Conservation (phyloP, 345 rosid genomes). For the Citropsis articulata region DNA sequence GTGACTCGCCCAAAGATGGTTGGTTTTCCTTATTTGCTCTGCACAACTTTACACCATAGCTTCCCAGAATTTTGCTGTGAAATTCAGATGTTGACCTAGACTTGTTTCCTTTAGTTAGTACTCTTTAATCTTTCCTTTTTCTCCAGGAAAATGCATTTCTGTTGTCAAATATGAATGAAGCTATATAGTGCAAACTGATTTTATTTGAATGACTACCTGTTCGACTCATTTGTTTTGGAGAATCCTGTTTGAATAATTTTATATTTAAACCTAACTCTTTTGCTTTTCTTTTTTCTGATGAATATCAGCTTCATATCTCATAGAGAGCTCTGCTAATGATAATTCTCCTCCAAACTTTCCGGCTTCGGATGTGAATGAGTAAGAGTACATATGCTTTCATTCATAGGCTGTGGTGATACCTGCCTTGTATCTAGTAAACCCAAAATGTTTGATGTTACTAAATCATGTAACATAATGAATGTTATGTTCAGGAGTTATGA, state of each 20-base stretch:
- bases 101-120: background rate
- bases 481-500: constrained; percentile 46
- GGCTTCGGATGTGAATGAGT: constrained; percentile 63
- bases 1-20: constrained; percentile 59
- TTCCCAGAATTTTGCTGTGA: background rate
- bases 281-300: constrained; percentile 19
- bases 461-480: constrained; percentile 12
- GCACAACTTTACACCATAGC: background rate
- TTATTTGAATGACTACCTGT: background rate
- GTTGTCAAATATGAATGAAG: background rate
- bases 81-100: background rate
- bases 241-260: background rate
- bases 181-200: background rate
- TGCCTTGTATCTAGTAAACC: background rate
- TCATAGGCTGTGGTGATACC: background rate
- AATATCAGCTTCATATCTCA: constrained; percentile 46
- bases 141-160: background rate
- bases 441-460: constrained; percentile 1
- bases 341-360: constrained; percentile 40
- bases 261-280: constrained; percentile 15
- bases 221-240: background rate
- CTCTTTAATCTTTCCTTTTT: background rate
- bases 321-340: constrained; percentile 39
- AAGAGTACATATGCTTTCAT: constrained; percentile 26
- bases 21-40: background rate